Base-by-base conservation (phyloP, 2,329 filamentous ascomycete species). In the Helotiales sp. region DNA sequence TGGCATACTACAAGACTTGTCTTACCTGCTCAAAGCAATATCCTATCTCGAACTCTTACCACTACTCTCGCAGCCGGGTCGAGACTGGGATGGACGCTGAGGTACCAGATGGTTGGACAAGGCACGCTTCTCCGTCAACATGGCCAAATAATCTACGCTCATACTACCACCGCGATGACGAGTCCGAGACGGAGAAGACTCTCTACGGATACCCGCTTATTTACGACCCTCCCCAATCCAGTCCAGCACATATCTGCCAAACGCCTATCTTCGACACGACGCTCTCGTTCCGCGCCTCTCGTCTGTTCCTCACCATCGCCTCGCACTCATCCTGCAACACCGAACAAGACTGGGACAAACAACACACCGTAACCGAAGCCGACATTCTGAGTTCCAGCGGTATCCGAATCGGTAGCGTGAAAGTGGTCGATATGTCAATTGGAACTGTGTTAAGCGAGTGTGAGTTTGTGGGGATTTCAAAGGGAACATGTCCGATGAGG, bases 21-120 rank as follows among this genome's bases (percentile, higher is more conserved):
- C 15, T 20, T 10, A 26, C 32, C 20, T 63, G 60, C 32, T 17
- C 20, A 15, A 30, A 26, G 1, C 5, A 28, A 24, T 54, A n/a
- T 32, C 60, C 47, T 1, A 55, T 63, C 8, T 52, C 60, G 30
- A 63, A 55, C 17, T 20, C 60, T 8, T 63, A 63, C 34, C 49
- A 63, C 13, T 2, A 40, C 10, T 40, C 60, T 10, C 60, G 60
- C 2, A 17, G 49, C 32, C 8, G 24, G 11, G 52, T n/a, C 22
- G 52, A 57, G 10, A 1, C 30, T 20, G 11, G n/a, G 7, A 34
- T n/a, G 7, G 3, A 24, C 10, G 28, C 24, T 6, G 13, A 37
- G 3, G 2, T 17, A 10, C 45, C 47, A 11, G 43, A 17, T 17
- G 58, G 58, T 1, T 61, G 58, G 58, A 61, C 58, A 22, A 43